phyloP scores from a whole-genome alignment of 805 yeast genomes.

The Komagataella pastoris region DNA sequence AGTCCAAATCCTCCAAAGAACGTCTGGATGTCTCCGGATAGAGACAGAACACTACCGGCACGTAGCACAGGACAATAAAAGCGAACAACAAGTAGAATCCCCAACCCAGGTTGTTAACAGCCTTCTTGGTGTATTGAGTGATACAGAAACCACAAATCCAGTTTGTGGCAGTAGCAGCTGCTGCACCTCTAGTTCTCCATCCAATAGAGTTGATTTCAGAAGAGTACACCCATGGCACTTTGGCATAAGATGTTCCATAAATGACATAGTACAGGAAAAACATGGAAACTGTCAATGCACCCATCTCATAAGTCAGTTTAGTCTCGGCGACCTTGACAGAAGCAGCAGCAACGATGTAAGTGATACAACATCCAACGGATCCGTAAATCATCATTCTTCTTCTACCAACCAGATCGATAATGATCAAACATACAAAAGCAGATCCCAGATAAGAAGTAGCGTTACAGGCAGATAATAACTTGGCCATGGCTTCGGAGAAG shows the following conservation, averaged over 20 bases:
- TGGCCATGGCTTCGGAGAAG: conserved; percentile 1
- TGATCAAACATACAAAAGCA: conserved; percentile 3
- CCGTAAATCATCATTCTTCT: conserved; percentile 12
- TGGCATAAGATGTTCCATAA: conserved; percentile 26
- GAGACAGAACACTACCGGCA: conserved; percentile 51
- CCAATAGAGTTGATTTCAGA: conserved; percentile 55
- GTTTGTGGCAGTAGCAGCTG: conserved; percentile 49
- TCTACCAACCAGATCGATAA: conserved; percentile 16
- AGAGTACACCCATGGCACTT: conserved; percentile 45
- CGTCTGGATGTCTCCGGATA: conserved; percentile 75
- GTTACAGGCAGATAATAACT: conserved; percentile 2
- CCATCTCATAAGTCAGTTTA: conserved; percentile 1
- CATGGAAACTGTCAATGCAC: conserved; percentile 29
- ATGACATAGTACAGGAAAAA: conserved; percentile 42
- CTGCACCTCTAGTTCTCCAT: conserved; percentile 59
- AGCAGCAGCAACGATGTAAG: conserved; percentile 36
- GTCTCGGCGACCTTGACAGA: conserved; percentile 21
- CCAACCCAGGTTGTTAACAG: conserved; percentile 38
- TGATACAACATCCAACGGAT: conserved; percentile 24
- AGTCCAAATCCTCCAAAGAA: conserved; percentile 64
- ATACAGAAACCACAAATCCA: conserved; percentile 60
- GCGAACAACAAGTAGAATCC: conserved; percentile 65
- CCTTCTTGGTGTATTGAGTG: conserved; percentile 54
- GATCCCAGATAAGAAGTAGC: conserved; percentile 2
- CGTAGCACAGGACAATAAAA: conserved; percentile 40